Evolutionary conservation across 352 stramenopile species (phyloP).

Genomic region (Pythium rishiriense): DNA sequence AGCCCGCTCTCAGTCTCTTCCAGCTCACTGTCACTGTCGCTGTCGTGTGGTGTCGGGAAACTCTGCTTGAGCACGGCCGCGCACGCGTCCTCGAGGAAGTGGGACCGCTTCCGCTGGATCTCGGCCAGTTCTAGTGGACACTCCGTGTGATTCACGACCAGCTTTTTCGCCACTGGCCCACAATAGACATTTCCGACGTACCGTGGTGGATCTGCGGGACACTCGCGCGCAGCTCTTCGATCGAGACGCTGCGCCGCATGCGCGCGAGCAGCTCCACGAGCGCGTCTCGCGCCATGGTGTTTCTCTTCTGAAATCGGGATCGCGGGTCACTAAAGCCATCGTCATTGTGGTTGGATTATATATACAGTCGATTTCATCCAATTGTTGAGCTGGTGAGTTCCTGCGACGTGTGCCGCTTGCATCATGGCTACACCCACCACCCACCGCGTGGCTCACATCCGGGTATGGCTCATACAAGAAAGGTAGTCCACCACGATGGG

Average conservation of each 20-base stretch:
- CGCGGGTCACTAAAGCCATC: no score
- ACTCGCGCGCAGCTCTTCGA: slow-evolving; percentile 21
- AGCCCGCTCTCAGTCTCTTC: no score
- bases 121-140: slow-evolving; percentile 40
- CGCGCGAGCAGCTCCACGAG: slow-evolving; percentile 43
- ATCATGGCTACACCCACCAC: no score
- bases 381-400: no score
- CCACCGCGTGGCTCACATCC: no score
- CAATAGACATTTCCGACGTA: slow-evolving; percentile 20
- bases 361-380: no score
- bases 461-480: no score
- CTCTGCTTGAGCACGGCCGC: slow-evolving; percentile 41
- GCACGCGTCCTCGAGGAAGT: slow-evolving; percentile 69
- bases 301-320: no score
- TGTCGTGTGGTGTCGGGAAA: neutral
- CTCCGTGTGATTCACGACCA: neutral
- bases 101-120: slow-evolving; percentile 62
- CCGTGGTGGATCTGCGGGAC: slow-evolving; percentile 34
- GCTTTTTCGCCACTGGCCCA: neutral
- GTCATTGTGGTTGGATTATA: no score
- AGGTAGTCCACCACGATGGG: no score
- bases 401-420: no score
- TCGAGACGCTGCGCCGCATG: slow-evolving; percentile 29
- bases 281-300: slow-evolving; percentile 49
- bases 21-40: slow-evolving; percentile 19